Base-by-base conservation (phyloP, 106 monocot genomes). In the Acorus calamus region DNA sequence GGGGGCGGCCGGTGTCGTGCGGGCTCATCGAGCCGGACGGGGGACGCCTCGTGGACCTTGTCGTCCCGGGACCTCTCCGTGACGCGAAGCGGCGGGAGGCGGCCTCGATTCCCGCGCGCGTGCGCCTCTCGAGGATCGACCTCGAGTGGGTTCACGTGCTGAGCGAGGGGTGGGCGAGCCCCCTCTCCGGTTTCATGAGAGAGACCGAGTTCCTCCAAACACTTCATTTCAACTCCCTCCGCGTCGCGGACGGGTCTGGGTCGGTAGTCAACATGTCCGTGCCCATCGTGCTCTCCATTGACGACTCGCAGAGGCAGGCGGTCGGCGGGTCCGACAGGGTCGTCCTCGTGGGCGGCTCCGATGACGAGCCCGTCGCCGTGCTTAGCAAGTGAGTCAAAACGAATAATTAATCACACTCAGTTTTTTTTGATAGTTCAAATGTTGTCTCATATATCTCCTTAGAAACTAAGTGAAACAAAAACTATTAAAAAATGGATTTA, bases 101-200 rank as follows among this genome's bases (percentile, higher is more conserved):
- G 51, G 53, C 60, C 61, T 52, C 47, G 59, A 9, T 59, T 11
- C 2, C 1, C 5, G 84, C 84, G 3, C 49, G 71, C 51, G 59
- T 96, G 53, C 63, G 59, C 66, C 80, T 96, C 6, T 75, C 74
- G 53, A 60, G 79, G 66, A 68, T 87, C 50, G 90, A 96, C 58
- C 56, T 80, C 11, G 84, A 91, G 77, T 96, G 96, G 96, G 84
- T 87, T 13, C 96, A 96, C 13, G 96, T 96, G 64, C 78, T 96
- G 59, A 90, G 96, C 71, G 96, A 96, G 67, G 96, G 96, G 49
- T 96, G 96, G 96, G 96, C 96, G 8, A 96, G 96, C 87, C 96
- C 96, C 2, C 87, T 96, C 8, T 49, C 69, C 4, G 96, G 96
- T 11, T 96, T 96, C 90, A 96, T 96, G 96, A 72, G 87, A 8